These are phyloP conservation scores for Phylloporus sp. DNA, from an alignment of 768 basidiomycete genomes.

Conservation along the genomic window DNA sequence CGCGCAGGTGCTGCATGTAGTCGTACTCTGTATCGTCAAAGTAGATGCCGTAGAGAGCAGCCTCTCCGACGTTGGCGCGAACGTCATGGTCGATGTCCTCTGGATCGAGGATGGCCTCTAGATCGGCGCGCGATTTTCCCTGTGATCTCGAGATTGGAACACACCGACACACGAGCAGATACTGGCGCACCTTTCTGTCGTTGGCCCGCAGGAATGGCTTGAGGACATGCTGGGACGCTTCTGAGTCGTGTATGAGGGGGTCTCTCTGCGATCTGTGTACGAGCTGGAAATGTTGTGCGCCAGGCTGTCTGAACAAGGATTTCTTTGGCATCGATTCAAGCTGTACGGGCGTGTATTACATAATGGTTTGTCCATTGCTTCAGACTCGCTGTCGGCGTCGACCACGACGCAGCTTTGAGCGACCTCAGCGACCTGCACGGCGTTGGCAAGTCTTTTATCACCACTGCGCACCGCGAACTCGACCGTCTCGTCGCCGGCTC, in stretches of 20 bases:
- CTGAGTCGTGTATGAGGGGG: slow-evolving; percentile 91
- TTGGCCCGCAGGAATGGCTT: slow-evolving; percentile 77
- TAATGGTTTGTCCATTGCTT: slow-evolving; percentile 28
- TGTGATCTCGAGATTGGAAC: slow-evolving; percentile 15
- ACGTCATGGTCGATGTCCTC: slow-evolving; percentile 46
- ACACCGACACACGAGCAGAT: neutral
- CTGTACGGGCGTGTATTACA: slow-evolving; percentile 17
- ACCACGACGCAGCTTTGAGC: slow-evolving; percentile 17
- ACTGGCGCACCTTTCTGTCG: slow-evolving; percentile 54
- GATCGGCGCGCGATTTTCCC: slow-evolving; percentile 81
- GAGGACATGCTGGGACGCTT: slow-evolving; percentile 85
- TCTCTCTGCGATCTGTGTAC: slow-evolving; percentile 96
- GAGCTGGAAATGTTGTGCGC: slow-evolving; percentile 91
- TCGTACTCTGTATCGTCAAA: slow-evolving; percentile 97
- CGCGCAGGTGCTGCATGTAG: slow-evolving; percentile 94
- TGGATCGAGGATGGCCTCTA: slow-evolving; percentile 55
- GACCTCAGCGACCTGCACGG: neutral
- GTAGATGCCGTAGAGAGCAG: slow-evolving; percentile 83
- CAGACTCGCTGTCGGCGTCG: slow-evolving; percentile 20
- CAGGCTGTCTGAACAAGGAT: slow-evolving; percentile 88
- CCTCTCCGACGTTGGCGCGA: slow-evolving; percentile 74
- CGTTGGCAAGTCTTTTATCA: neutral
- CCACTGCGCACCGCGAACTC: neutral
- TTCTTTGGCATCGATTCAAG: slow-evolving; percentile 59
- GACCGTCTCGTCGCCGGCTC: neutral